Percentiles rank a stretch among this genome's conserved stretches.
Evolutionary conservation across 441 rosid genomes (phyloP).

Genomic region (Lepidium campestre): DNA sequence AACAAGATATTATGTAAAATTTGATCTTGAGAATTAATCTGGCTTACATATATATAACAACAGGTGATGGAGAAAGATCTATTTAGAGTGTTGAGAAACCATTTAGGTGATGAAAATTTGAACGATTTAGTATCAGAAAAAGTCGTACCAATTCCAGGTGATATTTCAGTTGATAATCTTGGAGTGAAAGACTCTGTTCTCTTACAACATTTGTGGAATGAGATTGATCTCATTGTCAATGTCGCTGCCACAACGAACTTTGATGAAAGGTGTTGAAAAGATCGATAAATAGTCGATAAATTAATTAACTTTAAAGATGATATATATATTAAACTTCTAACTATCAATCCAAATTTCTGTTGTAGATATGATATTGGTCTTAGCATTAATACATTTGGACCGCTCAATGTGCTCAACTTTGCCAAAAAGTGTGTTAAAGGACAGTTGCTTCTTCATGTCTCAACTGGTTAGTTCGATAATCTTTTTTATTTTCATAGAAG

Average conservation of each 20-base stretch:
- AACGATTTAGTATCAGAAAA: constrained; percentile 46
- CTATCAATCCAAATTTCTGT: not conserved
- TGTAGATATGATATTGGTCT: constrained; percentile 74
- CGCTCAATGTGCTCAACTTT: constrained; percentile 48
- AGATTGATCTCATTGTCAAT: constrained; percentile 53
- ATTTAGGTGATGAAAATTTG: constrained; percentile 36
- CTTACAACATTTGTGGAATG: constrained; percentile 40
- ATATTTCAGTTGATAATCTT: constrained; percentile 47
- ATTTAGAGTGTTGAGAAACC: constrained; percentile 50
- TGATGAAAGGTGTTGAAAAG: constrained; percentile 59
- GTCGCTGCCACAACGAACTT: constrained; percentile 78
- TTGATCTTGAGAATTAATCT: not conserved
- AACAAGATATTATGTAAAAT: not conserved
- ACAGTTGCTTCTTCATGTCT: constrained; percentile 56
- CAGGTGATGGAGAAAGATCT: constrained; percentile 62
- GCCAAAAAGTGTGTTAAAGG: constrained; percentile 58
- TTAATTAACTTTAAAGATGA: not conserved
- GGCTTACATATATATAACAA: not conserved
- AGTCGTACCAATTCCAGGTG: constrained; percentile 51
- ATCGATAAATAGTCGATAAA: not conserved
- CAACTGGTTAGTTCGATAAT: constrained; percentile 48
- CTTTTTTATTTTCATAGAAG: not conserved
- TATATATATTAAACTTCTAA: not conserved
- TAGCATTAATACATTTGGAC: constrained; percentile 68
- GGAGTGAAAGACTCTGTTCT: constrained; percentile 45